These are phyloP conservation scores for Globisporangium canariense DNA, from an alignment of 352 stramenopile genomes.

Conservation along the genomic window DNA sequence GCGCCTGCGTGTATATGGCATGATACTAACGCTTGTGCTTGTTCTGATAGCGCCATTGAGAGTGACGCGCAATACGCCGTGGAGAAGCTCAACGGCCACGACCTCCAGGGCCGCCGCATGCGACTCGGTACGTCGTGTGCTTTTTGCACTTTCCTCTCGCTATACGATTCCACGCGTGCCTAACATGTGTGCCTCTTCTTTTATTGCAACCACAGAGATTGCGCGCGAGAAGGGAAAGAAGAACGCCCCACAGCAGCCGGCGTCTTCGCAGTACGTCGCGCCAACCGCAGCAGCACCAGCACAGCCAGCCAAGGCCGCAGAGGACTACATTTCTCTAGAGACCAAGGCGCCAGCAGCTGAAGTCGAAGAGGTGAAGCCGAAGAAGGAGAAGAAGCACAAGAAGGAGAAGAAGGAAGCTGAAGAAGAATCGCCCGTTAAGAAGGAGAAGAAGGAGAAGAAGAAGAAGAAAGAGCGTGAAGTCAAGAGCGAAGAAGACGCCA, in stretches of 20 bases:
- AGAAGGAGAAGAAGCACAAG: slow-evolving; percentile 27
- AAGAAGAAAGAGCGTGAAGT: slow-evolving; percentile 16
- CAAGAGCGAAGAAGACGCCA: slow-evolving; percentile 11
- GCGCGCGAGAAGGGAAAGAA: slow-evolving; percentile 69
- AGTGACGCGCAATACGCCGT: slow-evolving; percentile 67
- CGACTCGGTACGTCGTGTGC: slow-evolving; percentile 50
- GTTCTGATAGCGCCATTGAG: slow-evolving; percentile 52
- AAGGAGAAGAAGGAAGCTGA: slow-evolving; percentile 22
- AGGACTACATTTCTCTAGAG: slow-evolving; percentile 20
- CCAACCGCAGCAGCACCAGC: slow-evolving; percentile 9
- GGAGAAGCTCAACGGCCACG: slow-evolving; percentile 70
- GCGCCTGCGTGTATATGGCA: background rate
- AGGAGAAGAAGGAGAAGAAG: slow-evolving; percentile 21
- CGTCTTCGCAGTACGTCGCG: slow-evolving; percentile 1
- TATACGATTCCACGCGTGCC: too few relatives aligned
- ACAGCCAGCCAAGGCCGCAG: slow-evolving; percentile 2
- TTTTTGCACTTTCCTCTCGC: background rate
- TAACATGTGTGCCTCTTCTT: background rate
- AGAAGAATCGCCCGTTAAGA: slow-evolving; percentile 15
- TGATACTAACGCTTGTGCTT: background rate
- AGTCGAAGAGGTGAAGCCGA: slow-evolving; percentile 14
- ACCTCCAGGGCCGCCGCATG: slow-evolving; percentile 80
- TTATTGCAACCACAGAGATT: slow-evolving; percentile 35
- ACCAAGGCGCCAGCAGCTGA: slow-evolving; percentile 1
- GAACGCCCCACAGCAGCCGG: slow-evolving; percentile 1